Percentiles rank a stretch among this genome's conserved stretches.
Conservation (phyloP, 2,329 filamentous ascomycete species). For the Fusarium setosum region DNA sequence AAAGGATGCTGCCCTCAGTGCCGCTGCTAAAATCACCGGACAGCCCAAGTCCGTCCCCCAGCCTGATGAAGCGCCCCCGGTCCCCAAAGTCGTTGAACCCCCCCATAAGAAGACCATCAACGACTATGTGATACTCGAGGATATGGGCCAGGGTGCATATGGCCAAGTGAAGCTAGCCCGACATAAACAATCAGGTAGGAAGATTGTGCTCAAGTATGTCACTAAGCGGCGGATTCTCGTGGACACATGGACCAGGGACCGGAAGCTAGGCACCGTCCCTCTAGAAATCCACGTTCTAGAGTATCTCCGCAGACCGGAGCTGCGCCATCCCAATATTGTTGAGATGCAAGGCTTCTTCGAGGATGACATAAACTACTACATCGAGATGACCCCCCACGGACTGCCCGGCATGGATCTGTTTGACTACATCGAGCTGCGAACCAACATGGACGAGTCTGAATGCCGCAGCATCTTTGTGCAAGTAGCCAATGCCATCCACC, state of each 20-base stretch:
- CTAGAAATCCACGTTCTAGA: constrained; percentile 97
- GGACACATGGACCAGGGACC: constrained; percentile 97
- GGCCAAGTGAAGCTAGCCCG: constrained; percentile 96
- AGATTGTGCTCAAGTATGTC: constrained; percentile 96
- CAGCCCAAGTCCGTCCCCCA: constrained; percentile 48
- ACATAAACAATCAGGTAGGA: constrained; percentile 82
- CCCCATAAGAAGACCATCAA: constrained; percentile 83
- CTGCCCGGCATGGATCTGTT: constrained; percentile 98
- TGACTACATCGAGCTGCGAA: constrained; percentile 96
- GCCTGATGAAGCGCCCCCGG: constrained; percentile 47
- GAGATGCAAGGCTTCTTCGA: constrained; percentile 81
- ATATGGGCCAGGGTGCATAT: constrained; percentile 98
- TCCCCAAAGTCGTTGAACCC: constrained; percentile 51
- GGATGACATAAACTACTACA: constrained; percentile 95
- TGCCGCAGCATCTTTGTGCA: constrained; percentile 96
- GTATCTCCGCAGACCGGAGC: constrained; percentile 82
- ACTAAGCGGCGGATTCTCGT: constrained; percentile 97
- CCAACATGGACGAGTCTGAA: constrained; percentile 96
- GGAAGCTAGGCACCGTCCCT: constrained; percentile 91
- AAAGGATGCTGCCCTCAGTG: constrained; percentile 66
- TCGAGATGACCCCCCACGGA: constrained; percentile 96
- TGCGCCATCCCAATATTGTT: constrained; percentile 76
- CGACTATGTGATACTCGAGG: constrained; percentile 92
- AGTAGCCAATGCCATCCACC: constrained; percentile 88
- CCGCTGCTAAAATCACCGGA: constrained; percentile 64